Base-by-base conservation (phyloP, 331 rosid genomes). In the Malus hybrid region DNA sequence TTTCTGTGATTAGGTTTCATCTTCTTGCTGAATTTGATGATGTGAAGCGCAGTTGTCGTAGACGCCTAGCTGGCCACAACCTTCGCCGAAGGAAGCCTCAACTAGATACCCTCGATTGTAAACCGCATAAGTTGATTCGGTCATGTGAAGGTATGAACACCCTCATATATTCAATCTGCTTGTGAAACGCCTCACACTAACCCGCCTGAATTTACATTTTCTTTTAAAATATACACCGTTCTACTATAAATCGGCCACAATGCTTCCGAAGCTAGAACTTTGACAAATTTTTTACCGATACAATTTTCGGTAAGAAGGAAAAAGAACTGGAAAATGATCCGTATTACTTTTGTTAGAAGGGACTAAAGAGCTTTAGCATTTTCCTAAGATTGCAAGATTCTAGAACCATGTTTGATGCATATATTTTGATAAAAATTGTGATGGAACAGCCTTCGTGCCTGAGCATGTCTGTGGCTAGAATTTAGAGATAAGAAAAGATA, bases 61-160 rank as follows among this genome's bases (percentile, higher is more conserved):
- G 91, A 75, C 93, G 96, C 80, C 85, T 92, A 46, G 97, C 96
- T 10, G 96, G 96, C 76, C 97, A 92, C 71, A 92, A 92, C 77
- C 86, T 90, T 72, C 96, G 97, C 28, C 83, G 97, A 71, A 87
- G 97, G 85, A 92, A 88, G 79, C 90, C 93, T 69, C 96, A 83
- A 55, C 74, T 79, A 63, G 89, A 88, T 80, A 80, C 80, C 74
- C 73, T 82, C 67, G 78, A 89, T 78, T 74, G 83, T 69, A 89
- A 79, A 76, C 71, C 87, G 2, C 88, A 79, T 75, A 83, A 82
- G 86, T 75, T 85, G 80, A 80, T 85, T 71, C 91, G 80, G 29
- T 79, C 90, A 69, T 80, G 72, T 86, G 88, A 88, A 83, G 93
- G 97, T 91, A 86, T 48, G 70, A 24, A 44, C 29, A 33, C 32